phyloP scores from a whole-genome alignment of 176 grass and related monocot species.

The Bothriochloa decipiens region DNA sequence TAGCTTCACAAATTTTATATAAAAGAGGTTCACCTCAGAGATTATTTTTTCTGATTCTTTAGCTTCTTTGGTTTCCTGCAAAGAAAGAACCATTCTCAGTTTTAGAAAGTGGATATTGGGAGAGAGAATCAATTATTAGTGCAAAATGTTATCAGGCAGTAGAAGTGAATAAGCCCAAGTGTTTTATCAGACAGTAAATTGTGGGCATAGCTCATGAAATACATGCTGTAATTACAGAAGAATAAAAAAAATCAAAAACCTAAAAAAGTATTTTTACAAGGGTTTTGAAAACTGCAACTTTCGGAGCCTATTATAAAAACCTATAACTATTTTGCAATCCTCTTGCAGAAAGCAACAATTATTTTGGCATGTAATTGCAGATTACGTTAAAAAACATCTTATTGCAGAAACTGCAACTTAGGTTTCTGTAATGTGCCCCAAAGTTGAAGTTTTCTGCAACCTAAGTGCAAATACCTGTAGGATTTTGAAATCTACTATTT shows the following conservation, averaged over 20 bases:
- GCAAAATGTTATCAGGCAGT: conserved; percentile 4
- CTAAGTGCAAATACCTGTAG: neutral
- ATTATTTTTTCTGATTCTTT: conserved; percentile 50
- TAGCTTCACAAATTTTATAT: neutral
- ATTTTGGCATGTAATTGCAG: neutral
- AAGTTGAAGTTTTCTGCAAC: neutral
- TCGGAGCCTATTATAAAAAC: neutral
- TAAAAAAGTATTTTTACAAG: neutral
- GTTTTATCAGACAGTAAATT: neutral
- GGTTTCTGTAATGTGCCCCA: neutral
- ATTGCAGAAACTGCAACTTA: neutral
- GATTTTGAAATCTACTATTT: neutral
- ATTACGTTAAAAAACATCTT: neutral
- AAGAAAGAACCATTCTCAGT: conserved; percentile 20
- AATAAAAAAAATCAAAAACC: neutral
- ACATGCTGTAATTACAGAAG: neutral
- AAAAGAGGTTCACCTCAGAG: conserved; percentile 41
- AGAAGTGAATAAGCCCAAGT: neutral
- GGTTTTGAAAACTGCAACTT: neutral
- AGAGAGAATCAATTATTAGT: conserved; percentile 1
- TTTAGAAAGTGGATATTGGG: neutral
- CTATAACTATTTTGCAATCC: neutral
- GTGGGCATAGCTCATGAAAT: neutral
- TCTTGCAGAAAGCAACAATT: neutral
- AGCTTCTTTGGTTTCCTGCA: conserved; percentile 62